Evolutionary conservation across 192 early-diverging fungal species (phyloP), one percentile per base, ranked within the genome.

Genomic region (Ramicandelaber brevisporus): DNA sequence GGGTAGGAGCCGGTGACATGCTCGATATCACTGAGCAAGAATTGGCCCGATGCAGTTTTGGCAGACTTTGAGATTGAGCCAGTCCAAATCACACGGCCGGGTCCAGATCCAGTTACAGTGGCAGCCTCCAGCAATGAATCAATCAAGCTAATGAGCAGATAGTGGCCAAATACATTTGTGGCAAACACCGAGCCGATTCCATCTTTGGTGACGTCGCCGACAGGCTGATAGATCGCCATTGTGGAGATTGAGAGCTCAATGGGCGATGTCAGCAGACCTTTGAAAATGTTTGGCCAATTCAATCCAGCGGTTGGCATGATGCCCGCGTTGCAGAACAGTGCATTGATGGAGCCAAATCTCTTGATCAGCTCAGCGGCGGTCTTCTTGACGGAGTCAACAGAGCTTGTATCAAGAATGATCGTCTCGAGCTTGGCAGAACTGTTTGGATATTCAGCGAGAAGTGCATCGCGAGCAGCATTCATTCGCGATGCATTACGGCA

Each of bases 151-250:
- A 36, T 29, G 13, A 59, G 39, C 24, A 59, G 28, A 22, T 54
- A 59, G 29, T 59, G 57, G 2, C 57, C 57, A 34, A 54, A 53
- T 14, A 51, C 44, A 25, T 59, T 59, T 9, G 57, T 59, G 19
- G 46, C 40, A 41, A 59, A 59, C 11, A 37, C 38, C 44, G 37
- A 29, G 0, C 57, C 57, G 21, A 59, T 17, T 3, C 51, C 51
- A 14, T 59, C 51, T 1, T 2, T 11, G 3, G 44, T 44, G 10
- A 50, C 17, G 20, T 38, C 29, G 2, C 51, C 51, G 5, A 35
- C 38, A 1, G 14, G 18, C 30, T 59, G 56, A 11, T 25, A 9
- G 13, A 59, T 16, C 1, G 56, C 56, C 23, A 46, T 44, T 2
- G 56, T 46, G 1, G 56, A 50, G 17, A 44, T 44, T 15, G 54